phyloP scores from a whole-genome alignment of 176 grass and related monocot genomes.

The Bothriochloa decipiens region DNA sequence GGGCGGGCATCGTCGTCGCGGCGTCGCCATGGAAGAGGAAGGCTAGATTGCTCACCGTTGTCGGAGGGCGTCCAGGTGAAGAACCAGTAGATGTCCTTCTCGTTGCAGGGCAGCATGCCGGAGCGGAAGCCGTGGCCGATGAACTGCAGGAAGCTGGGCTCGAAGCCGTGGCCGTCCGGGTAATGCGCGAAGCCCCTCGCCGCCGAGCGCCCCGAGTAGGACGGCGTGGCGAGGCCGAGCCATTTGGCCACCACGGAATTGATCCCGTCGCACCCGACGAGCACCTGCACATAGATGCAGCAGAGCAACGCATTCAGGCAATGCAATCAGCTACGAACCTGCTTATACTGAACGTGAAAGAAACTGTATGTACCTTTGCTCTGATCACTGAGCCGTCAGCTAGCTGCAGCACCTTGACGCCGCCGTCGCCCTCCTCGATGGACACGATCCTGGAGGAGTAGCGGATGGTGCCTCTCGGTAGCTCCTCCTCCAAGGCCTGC shows the following conservation, averaged over 20 bases:
- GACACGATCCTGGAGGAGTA: slow-evolving; percentile 75
- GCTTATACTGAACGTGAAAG: too few relatives aligned
- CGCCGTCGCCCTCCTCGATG: slow-evolving; percentile 54
- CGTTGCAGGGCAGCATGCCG: slow-evolving; percentile 56
- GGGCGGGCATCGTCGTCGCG: neutral
- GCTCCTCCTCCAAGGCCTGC: slow-evolving; percentile 53
- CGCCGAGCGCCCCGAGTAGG: slow-evolving; percentile 47
- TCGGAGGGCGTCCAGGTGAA: slow-evolving; percentile 59
- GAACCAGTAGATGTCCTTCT: slow-evolving; percentile 74
- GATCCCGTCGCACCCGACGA: slow-evolving; percentile 72
- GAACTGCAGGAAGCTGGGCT: slow-evolving; percentile 50
- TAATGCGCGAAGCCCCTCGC: slow-evolving; percentile 58
- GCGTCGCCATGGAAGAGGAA: too few relatives aligned
- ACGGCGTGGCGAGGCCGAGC: slow-evolving; percentile 55
- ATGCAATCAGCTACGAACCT: too few relatives aligned
- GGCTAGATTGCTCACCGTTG: neutral
- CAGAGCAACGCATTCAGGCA: neutral
- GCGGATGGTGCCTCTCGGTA: slow-evolving; percentile 63
- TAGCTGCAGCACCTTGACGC: slow-evolving; percentile 64
- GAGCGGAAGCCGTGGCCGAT: slow-evolving; percentile 48
- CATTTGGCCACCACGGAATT: slow-evolving; percentile 77
- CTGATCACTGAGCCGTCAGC: slow-evolving; percentile 58
- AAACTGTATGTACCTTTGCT: slow-evolving; percentile 68
- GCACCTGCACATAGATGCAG: slow-evolving; percentile 41
- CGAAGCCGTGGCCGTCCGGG: slow-evolving; percentile 55